A percentile compares a stretch with the other conserved stretches of the same genome.
Evolutionary conservation across 176 grass and related monocot genomes (phyloP).

Genomic region (Oryza brachyantha): DNA sequence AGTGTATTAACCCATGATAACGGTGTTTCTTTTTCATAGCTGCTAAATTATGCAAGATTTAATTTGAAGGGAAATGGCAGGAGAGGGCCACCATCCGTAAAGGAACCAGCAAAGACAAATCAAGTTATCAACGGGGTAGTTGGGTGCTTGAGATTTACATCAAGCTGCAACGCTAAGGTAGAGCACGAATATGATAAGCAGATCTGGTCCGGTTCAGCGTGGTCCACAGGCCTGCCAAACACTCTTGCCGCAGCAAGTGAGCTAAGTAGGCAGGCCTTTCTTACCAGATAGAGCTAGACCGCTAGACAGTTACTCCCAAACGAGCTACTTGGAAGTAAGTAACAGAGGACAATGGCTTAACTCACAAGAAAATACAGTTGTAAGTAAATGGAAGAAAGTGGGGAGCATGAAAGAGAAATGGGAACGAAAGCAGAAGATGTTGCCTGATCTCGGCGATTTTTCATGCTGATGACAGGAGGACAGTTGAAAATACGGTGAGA

Average conservation of each 20-base stretch:
- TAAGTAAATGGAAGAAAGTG: conserved; percentile 8
- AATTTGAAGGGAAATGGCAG: background rate
- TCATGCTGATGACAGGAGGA: conserved; percentile 4
- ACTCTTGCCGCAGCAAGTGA: background rate
- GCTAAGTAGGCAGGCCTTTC: conserved; percentile 1
- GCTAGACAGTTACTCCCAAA: background rate
- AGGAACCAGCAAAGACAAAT: background rate
- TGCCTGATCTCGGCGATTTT: conserved; percentile 5
- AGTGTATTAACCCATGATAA: background rate
- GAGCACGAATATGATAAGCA: background rate
- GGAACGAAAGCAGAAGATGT: conserved; percentile 23
- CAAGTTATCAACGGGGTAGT: background rate
- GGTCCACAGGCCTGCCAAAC: background rate
- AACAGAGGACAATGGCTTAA: conserved; percentile 25
- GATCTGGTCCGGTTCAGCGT: background rate
- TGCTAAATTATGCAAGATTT: background rate
- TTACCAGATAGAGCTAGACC: conserved; percentile 14
- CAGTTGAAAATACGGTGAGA: conserved; percentile 10
- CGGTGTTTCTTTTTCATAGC: background rate
- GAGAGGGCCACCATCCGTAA: background rate
- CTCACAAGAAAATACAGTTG: conserved; percentile 29
- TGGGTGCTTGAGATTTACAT: conserved; percentile 16
- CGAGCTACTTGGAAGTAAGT: background rate
- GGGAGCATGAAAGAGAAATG: conserved; percentile 17
- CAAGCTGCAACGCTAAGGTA: background rate